Evolutionary conservation across 2,329 filamentous ascomycete species (phyloP).

Genomic region (Fusarium sarcochroum): DNA sequence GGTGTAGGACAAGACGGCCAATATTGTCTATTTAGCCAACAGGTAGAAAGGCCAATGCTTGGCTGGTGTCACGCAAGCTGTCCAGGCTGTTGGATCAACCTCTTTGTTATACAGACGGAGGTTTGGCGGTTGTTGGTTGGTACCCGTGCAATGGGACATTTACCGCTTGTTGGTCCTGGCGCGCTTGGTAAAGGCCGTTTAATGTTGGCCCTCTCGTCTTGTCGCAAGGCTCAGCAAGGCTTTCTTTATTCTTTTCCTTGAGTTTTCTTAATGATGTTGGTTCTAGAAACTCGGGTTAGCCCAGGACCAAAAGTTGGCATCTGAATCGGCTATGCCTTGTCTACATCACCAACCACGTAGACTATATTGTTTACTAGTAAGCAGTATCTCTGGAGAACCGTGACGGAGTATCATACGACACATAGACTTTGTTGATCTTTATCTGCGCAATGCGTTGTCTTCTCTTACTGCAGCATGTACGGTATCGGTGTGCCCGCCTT

Average conservation of each 20-base stretch:
- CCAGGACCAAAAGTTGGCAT: background rate
- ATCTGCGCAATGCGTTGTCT: constrained; percentile 5
- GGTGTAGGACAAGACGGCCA: constrained; percentile 6
- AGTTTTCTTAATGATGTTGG: background rate
- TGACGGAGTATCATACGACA: constrained; percentile 7
- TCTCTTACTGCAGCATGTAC: background rate
- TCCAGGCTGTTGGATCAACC: background rate
- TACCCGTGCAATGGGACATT: constrained; percentile 2
- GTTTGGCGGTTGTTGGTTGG: constrained; percentile 17
- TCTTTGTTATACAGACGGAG: background rate
- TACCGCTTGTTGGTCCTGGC: constrained; percentile 13
- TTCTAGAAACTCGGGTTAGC: background rate
- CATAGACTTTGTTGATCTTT: background rate
- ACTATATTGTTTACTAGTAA: background rate
- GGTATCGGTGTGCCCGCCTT: background rate
- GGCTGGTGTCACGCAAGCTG: background rate
- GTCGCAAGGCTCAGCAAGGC: constrained; percentile 10
- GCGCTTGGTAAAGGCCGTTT: constrained; percentile 12
- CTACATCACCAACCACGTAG: background rate
- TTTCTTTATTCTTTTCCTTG: constrained; percentile 1
- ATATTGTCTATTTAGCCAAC: background rate
- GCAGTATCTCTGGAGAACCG: too few species aligned
- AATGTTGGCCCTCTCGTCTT: background rate
- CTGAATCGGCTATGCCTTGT: background rate
- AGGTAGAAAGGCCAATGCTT: background rate